Percentiles rank a stretch among this genome's conserved stretches.
phyloP scores from a whole-genome alignment of 1,139 yeast genomes.

The Wickerhamomyces sp. region DNA sequence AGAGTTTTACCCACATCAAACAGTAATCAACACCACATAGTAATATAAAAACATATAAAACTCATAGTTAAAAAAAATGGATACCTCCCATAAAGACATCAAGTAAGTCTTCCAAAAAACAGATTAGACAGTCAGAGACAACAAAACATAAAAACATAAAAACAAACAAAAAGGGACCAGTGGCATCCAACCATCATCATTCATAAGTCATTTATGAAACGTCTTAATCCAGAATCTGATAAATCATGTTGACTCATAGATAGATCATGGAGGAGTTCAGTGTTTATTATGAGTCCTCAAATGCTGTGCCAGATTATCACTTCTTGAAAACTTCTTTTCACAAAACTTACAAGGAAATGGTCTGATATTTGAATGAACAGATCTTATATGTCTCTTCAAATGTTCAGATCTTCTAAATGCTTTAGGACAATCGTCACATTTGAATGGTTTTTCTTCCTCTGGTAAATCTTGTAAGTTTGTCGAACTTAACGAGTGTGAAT shows the following conservation, averaged over 20 bases:
- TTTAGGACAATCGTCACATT: constrained; percentile 33
- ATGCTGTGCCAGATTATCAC: constrained; percentile 77
- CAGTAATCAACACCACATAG: too few relatives aligned
- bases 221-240: too few relatives aligned
- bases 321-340: constrained; percentile 69
- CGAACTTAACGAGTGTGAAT: constrained; percentile 1
- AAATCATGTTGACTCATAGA: not conserved
- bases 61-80: too few relatives aligned
- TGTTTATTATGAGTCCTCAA: constrained; percentile 54
- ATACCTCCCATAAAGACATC: too few relatives aligned
- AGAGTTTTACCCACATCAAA: too few relatives aligned
- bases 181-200: too few relatives aligned
- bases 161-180: too few relatives aligned
- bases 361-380: constrained; percentile 59
- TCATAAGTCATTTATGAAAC: too few relatives aligned
- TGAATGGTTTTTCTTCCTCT: constrained; percentile 32
- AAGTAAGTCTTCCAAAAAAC: too few relatives aligned
- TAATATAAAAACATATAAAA: too few relatives aligned
- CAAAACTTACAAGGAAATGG: constrained; percentile 72
- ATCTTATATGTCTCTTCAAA: constrained; percentile 69
- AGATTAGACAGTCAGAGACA: too few relatives aligned
- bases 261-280: not conserved
- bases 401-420: constrained; percentile 74
- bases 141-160: too few relatives aligned
- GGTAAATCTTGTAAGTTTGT: constrained; percentile 5